These are phyloP conservation scores for Termitomyces heimii DNA, from an alignment of 768 basidiomycete species.

Conservation along the genomic window DNA sequence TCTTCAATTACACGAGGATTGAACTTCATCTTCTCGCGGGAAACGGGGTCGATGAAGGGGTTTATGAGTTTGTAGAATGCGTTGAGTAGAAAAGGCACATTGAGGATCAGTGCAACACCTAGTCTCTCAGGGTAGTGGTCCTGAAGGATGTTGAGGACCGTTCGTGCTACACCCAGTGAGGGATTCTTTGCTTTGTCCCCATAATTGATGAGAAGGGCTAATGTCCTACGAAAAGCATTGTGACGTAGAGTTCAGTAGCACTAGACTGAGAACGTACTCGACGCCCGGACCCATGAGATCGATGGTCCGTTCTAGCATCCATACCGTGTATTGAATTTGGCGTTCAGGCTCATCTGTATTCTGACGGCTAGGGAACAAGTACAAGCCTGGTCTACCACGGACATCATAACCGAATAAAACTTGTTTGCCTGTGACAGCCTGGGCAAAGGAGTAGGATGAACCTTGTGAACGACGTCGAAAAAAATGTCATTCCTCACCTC, in stretches of 20 bases:
- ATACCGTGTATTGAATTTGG: conserved; percentile 71
- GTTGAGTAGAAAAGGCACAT: conserved; percentile 75
- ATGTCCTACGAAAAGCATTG: conserved; percentile 34
- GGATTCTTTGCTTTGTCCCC: conserved; percentile 63
- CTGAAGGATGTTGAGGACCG: conserved; percentile 63
- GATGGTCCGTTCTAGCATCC: conserved; percentile 69
- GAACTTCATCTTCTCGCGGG: conserved; percentile 69
- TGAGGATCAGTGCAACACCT: conserved; percentile 65
- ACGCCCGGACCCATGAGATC: conserved; percentile 80
- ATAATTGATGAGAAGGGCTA: conserved; percentile 73
- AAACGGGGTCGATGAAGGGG: conserved; percentile 82
- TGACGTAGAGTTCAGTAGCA: background rate
- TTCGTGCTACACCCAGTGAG: conserved; percentile 32
- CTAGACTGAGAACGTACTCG: conserved; percentile 45
- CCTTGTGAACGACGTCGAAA: background rate
- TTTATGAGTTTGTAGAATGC: conserved; percentile 73
- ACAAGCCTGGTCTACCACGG: conserved; percentile 57
- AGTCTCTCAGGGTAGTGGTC: conserved; percentile 86
- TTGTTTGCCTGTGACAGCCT: conserved; percentile 82
- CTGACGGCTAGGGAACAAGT: conserved; percentile 66
- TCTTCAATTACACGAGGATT: conserved; percentile 65
- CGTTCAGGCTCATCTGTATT: conserved; percentile 66
- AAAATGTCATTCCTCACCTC: conserved; percentile 44
- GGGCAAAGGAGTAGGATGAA: background rate
- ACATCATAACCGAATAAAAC: conserved; percentile 73